Conservation (phyloP, 2,329 filamentous ascomycete genomes). For the Alternaria arborescens region DNA sequence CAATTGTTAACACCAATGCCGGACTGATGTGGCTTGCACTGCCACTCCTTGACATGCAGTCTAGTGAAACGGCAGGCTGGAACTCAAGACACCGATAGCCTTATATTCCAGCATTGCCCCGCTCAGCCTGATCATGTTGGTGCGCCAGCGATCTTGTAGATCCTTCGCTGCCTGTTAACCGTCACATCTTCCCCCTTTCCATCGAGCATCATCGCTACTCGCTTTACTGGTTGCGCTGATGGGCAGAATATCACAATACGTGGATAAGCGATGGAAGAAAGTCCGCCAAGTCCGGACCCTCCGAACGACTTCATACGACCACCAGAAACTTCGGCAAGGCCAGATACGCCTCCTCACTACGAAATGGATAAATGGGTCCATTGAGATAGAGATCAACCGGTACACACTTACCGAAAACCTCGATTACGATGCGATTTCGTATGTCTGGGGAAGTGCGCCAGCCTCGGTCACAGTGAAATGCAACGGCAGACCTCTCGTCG, state of each 20-base stretch:
- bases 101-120: not conserved
- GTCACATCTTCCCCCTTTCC: not conserved
- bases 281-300: no score
- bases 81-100: not conserved
- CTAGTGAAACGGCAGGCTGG: not conserved
- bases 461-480: accelerated
- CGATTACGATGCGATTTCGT: not conserved
- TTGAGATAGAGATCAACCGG: not conserved
- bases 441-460: not conserved
- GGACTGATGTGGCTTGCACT: not conserved
- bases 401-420: not conserved
- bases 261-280: no score
- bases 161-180: not conserved
- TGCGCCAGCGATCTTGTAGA: not conserved
- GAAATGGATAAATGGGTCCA: no score
- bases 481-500: accelerated
- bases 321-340: no score
- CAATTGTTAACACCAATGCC: not conserved
- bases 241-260: no score
- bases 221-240: not conserved
- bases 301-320: no score
- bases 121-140: not conserved
- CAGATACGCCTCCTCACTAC: not conserved
- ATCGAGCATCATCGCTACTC: no score
- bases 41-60: not conserved